Percentiles rank a stretch among this genome's conserved stretches.
phyloP scores from a whole-genome alignment of 2,329 filamentous ascomycete genomes.

The Aspergillus ruber region DNA sequence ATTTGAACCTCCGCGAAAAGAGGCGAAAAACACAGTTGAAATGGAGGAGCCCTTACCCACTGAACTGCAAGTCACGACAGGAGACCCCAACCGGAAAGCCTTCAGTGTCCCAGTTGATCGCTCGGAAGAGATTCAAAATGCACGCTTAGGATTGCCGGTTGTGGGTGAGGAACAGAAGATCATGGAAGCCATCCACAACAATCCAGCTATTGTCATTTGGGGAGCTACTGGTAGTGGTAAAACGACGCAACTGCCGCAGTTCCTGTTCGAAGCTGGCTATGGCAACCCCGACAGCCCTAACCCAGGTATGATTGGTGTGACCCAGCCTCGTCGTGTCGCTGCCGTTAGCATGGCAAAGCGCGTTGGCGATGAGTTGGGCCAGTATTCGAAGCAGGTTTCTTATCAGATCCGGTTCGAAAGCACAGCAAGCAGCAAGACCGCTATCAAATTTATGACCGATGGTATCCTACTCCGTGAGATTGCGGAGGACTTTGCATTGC shows the following conservation, averaged over 20 bases:
- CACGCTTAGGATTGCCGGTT: conserved; percentile 74
- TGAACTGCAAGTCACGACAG: conserved; percentile 34
- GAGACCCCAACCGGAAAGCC: conserved; percentile 58
- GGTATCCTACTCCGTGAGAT: conserved; percentile 91
- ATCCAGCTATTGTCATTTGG: conserved; percentile 83
- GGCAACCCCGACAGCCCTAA: conserved; percentile 71
- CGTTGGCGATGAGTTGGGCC: conserved; percentile 76
- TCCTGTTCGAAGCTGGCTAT: conserved; percentile 89
- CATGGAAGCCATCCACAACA: conserved; percentile 94
- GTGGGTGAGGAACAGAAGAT: conserved; percentile 94
- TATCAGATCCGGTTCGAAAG: conserved; percentile 96
- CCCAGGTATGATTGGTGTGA: conserved; percentile 88
- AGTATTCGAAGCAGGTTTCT: conserved; percentile 69
- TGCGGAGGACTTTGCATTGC: conserved; percentile 76
- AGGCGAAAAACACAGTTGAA: conserved; percentile 30
- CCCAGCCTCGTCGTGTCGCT: conserved; percentile 88
- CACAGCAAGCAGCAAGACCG: conserved; percentile 69
- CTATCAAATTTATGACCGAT: conserved; percentile 98
- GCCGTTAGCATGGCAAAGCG: conserved; percentile 95
- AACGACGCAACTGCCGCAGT: conserved; percentile 95
- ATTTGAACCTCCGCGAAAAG: conserved; percentile 23
- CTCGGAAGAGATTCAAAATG: conserved; percentile 66
- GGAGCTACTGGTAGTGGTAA: conserved; percentile 96
- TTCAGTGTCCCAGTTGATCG: conserved; percentile 69
- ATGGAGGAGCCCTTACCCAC: conserved; percentile 36